Base-by-base conservation (phyloP, 352 stramenopile genomes). In the Pythium scleroteichum region DNA sequence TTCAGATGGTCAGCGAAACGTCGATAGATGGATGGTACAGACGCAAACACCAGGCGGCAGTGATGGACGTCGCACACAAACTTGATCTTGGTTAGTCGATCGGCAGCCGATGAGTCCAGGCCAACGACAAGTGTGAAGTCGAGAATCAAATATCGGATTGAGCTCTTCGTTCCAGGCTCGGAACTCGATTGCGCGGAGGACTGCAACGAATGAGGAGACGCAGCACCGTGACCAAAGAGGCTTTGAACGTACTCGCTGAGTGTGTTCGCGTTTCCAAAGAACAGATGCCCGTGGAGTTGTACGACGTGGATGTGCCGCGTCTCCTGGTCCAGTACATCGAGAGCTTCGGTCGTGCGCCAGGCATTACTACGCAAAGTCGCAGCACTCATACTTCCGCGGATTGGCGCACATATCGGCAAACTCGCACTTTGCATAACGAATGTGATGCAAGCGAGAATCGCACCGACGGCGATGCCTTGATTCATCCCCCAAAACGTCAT, bases 401-500 rank as follows among this genome's bases (percentile, higher is more conserved):
- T 94, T 3, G 90, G 90, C 9, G 90, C 86, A 24, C 88, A 87
- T 19, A 95, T 95, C 2, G 82, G 82, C 5, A 79, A 71, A 27
- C 83, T 84, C 13, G 94, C 87, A 66, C 79, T 89, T 55, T 97
- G 88, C 62, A 97, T 79, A 19, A 93, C 88, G 73, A 97, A 98
- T 0, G 90, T 97, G 47, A 92, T 83, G 27, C 95, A 87, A 7
- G 92, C 90, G 12, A 95, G 70, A 55, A 98, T 63, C 8, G 87
- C 79, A 17, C 92, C 94, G 46, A 96, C 87, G 2, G 93, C 79
- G 35, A 98, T 79, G 10, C 83, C 83, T 40, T 93, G 74, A 67
- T 91, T 95, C 90, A 98, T 98, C 4, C 92, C 92, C 81, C 82
- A 95, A 38, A 95, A 86, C 9, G 88, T 97, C 92, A 98, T 97